Evolutionary conservation across 495 filamentous ascomycete species (phyloP).

Genomic region (Hypoxylon trugodes): DNA sequence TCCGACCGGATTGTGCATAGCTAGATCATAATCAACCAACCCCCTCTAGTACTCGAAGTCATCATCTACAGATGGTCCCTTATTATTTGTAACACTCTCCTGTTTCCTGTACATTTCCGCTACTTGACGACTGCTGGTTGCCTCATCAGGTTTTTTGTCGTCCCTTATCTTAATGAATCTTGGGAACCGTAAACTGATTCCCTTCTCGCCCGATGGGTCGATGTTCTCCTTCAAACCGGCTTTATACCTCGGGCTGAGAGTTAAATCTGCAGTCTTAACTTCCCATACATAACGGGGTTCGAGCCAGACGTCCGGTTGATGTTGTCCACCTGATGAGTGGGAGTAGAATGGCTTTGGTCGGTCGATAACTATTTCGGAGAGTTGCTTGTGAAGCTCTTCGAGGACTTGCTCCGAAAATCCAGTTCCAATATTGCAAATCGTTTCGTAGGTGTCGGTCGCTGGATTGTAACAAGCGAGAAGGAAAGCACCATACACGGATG

Average conservation of each 20-base stretch:
- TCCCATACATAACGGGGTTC: slow-evolving; percentile 96
- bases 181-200: slow-evolving; percentile 88
- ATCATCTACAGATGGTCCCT: slow-evolving; percentile 88
- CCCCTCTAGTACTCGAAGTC: slow-evolving; percentile 89
- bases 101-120: slow-evolving; percentile 98
- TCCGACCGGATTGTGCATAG: no score
- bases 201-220: slow-evolving; percentile 77
- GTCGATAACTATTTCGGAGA: slow-evolving; percentile 80
- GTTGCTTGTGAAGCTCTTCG: slow-evolving; percentile 77
- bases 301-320: slow-evolving; percentile 99
- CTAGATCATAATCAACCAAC: slow-evolving; percentile 7
- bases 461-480: slow-evolving; percentile 92
- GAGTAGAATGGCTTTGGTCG: slow-evolving; percentile 92
- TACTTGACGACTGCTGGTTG: slow-evolving; percentile 81
- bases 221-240: slow-evolving; percentile 72
- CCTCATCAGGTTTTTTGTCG: slow-evolving; percentile 94
- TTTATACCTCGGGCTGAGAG: slow-evolving; percentile 89
- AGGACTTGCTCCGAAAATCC: slow-evolving; percentile 91
- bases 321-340: slow-evolving; percentile 81
- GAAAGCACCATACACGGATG: slow-evolving; percentile 94
- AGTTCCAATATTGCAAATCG: slow-evolving; percentile 97
- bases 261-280: slow-evolving; percentile 95
- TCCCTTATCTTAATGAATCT: slow-evolving; percentile 88
- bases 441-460: slow-evolving; percentile 81
- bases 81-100: slow-evolving; percentile 80